Conservation (phyloP, 208 protist species). For the Leishmania tarentolae region DNA sequence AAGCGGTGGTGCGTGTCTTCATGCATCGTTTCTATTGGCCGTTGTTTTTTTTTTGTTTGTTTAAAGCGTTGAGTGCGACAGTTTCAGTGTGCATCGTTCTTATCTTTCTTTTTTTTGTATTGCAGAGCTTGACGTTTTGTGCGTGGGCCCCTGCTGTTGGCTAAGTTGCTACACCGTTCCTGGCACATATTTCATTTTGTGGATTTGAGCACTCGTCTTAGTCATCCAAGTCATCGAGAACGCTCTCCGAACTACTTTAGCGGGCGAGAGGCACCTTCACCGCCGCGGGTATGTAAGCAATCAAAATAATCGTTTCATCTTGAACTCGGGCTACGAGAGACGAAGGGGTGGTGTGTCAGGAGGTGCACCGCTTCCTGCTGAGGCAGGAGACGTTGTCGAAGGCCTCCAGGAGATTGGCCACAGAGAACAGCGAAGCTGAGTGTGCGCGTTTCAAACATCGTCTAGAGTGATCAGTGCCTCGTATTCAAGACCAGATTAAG, state of each 20-base stretch:
- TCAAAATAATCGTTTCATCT: conserved; percentile 36
- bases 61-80: conserved; percentile 24
- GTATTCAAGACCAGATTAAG: not conserved
- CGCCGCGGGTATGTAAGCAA: conserved; percentile 27
- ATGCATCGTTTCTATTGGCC: conserved; percentile 30
- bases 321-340: conserved; percentile 53
- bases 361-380: conserved; percentile 25
- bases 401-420: not conserved
- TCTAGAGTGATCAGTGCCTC: not conserved
- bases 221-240: conserved; percentile 31
- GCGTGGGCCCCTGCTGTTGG: conserved; percentile 48
- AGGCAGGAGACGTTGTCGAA: not conserved
- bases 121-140: conserved; percentile 53
- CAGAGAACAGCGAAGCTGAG: not conserved
- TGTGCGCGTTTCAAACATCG: not conserved
- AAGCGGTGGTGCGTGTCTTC: conserved; percentile 53
- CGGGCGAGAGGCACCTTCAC: conserved; percentile 37
- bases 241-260: conserved; percentile 29
- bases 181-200: conserved; percentile 37
- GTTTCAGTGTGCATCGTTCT: conserved; percentile 40
- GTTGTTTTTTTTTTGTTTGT: conserved; percentile 39
- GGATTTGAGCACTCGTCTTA: conserved; percentile 41
- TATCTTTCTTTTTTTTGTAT: conserved; percentile 29
- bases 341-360: conserved; percentile 29
- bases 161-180: conserved; percentile 28